phyloP scores from a whole-genome alignment of 495 filamentous ascomycete genomes.

The Aspergillus cavernicola region DNA sequence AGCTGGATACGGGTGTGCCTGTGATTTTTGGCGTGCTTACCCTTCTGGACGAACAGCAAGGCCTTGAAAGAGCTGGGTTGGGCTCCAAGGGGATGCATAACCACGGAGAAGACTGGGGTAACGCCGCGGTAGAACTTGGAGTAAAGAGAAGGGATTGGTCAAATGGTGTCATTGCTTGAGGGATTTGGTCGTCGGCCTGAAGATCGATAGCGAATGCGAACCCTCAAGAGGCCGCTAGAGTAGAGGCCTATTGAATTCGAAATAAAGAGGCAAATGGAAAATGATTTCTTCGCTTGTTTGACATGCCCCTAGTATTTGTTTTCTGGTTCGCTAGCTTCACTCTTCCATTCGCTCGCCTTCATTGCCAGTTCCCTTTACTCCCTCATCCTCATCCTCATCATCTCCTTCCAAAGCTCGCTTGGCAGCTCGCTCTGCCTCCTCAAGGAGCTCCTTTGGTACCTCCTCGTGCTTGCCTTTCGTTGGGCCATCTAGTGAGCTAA shows the following conservation, averaged over 20 bases:
- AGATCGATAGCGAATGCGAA: neutral
- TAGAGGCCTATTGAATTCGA: neutral
- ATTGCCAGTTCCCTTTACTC: slow-evolving; percentile 44
- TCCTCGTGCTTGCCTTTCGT: slow-evolving; percentile 88
- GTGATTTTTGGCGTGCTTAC: slow-evolving; percentile 93
- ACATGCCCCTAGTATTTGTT: neutral
- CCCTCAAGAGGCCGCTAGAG: neutral
- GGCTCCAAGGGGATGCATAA: slow-evolving; percentile 59
- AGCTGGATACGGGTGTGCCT: slow-evolving; percentile 80
- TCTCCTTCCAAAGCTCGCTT: slow-evolving; percentile 66
- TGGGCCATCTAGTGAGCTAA: slow-evolving; percentile 75
- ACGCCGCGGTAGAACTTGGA: slow-evolving; percentile 52
- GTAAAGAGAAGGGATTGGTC: slow-evolving; percentile 43
- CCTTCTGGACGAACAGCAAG: slow-evolving; percentile 84
- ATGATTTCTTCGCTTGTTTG: slow-evolving; percentile 1
- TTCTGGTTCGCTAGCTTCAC: slow-evolving; percentile 36
- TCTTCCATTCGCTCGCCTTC: slow-evolving; percentile 74
- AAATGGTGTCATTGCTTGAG: slow-evolving; percentile 42
- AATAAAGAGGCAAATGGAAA: neutral
- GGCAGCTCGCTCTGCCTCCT: slow-evolving; percentile 87
- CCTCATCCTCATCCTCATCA: slow-evolving; percentile 70
- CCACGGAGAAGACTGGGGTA: slow-evolving; percentile 86
- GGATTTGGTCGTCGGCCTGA: neutral
- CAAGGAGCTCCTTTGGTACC: slow-evolving; percentile 81
- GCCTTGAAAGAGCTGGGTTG: slow-evolving; percentile 77